Evolutionary conservation across 2,329 filamentous ascomycete genomes (phyloP), one percentile per base, ranked within the genome.

Genomic region (Colletotrichum tropicicola): DNA sequence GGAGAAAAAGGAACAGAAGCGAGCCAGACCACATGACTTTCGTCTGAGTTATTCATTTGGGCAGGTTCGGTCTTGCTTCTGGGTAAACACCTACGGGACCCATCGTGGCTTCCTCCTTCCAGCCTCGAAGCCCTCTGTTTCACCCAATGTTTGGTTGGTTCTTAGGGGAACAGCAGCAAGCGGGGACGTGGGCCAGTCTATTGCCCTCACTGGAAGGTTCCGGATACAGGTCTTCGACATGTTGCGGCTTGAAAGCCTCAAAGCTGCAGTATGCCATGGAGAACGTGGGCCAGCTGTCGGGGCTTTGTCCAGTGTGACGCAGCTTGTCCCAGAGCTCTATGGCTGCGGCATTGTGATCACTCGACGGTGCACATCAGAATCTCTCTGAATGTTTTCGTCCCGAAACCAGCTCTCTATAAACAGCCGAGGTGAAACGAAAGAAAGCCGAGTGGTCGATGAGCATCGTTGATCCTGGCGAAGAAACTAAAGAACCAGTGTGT

Each of bases 81-180:
- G 27, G 41, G 32, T 39, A 54, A 65, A 55, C 48, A 61, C 32
- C 55, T 39, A 48, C n/a, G 19, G 30, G 19, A 30, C 28, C 27
- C 21, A 19, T 60, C 57, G 61, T 65, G 61, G 49, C 61, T 65
- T 65, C 61, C 61, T 61, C 41, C 51, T 65, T 55, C 23, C 49
- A 60, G 28, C 35, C 17, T 37, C 28, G 35, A 45, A 27, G 48
- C 48, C 23, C 49, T 45, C 25, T 55, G 61, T 65, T 65, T 65
- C 61, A 28, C 21, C 19, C 37, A 32, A 58, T 28, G 48, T 30
- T 44, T 49, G 43, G 25, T 23, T 23, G 28, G 21, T 6, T 37
- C 9, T 49, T 17, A 25, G 15, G 49, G 21, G 35, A 48, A 27
- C 15, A 55, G 8, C 47, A 35, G 13, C 5, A 13, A 55, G 49